phyloP scores from a whole-genome alignment of 1,284 basidiomycete species.

The Laetiporus sulphureus region DNA sequence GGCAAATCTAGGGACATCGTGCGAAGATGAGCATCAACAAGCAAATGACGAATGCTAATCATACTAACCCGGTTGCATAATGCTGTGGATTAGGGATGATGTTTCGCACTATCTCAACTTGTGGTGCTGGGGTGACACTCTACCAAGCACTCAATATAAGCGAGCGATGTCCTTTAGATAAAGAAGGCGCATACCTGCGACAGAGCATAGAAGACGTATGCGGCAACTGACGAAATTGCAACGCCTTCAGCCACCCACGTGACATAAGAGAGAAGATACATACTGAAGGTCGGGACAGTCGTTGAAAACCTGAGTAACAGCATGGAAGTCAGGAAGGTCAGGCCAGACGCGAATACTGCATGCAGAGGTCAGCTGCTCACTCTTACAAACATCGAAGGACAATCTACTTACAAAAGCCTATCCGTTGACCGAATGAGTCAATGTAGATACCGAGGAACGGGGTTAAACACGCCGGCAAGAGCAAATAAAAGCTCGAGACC shows the following conservation, averaged over 20 bases:
- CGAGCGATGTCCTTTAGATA: neutral
- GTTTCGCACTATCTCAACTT: constrained; percentile 38
- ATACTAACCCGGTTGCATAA: constrained; percentile 33
- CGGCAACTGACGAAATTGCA: constrained; percentile 27
- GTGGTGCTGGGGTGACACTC: constrained; percentile 36
- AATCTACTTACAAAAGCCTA: constrained; percentile 32
- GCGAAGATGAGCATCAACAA: neutral
- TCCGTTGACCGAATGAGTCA: constrained; percentile 35
- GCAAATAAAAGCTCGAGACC: constrained; percentile 41
- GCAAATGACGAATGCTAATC: neutral
- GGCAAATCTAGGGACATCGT: constrained; percentile 25
- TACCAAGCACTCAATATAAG: constrained; percentile 10
- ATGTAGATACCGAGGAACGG: constrained; percentile 39
- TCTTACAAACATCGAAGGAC: neutral
- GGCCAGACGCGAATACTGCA: constrained; percentile 35
- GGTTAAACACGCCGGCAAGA: constrained; percentile 36
- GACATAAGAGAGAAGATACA: constrained; percentile 8
- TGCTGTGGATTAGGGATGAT: constrained; percentile 35
- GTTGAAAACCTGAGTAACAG: constrained; percentile 35
- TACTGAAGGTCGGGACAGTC: constrained; percentile 32
- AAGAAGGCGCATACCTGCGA: constrained; percentile 27
- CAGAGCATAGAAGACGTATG: constrained; percentile 38
- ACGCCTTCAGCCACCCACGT: neutral
- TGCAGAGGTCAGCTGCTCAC: neutral
- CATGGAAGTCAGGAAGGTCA: constrained; percentile 38